phyloP scores from a whole-genome alignment of 257 asterid species.

The Solanum pennellii region DNA sequence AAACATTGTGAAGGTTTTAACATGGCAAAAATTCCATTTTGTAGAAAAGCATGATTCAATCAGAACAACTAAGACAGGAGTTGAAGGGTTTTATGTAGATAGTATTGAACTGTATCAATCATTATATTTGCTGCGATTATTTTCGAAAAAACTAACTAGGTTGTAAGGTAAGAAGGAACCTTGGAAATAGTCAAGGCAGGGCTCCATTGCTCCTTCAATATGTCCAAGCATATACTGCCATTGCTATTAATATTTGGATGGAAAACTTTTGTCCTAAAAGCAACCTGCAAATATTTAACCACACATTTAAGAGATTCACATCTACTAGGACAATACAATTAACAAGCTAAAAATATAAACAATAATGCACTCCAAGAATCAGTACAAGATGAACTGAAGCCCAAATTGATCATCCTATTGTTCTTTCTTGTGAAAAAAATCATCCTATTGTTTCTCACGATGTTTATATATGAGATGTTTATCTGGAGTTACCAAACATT shows the following conservation, averaged over 20 bases:
- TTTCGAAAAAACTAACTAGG: not conserved
- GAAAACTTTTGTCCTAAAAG: conserved; percentile 13
- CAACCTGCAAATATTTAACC: conserved; percentile 8
- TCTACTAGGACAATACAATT: not conserved
- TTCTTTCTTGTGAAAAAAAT: not conserved
- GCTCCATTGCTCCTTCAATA: conserved; percentile 24
- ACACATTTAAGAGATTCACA: not conserved
- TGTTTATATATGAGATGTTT: not conserved
- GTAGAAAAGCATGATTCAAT: not conserved
- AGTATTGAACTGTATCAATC: not conserved
- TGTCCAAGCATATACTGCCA: conserved; percentile 18
- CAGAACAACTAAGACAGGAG: not conserved
- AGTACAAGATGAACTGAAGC: not conserved
- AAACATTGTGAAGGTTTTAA: not conserved
- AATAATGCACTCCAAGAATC: not conserved
- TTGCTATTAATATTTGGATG: conserved; percentile 21
- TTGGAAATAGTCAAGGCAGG: conserved; percentile 18
- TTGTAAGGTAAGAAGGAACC: not conserved
- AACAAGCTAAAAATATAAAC: not conserved
- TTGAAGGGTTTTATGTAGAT: not conserved
- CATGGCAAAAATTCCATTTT: not conserved
- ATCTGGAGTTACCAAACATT: not conserved
- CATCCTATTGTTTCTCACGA: not conserved
- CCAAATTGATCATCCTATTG: not conserved
- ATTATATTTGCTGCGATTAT: not conserved